These are phyloP conservation scores for Melastoma candidum DNA, from an alignment of 441 rosid species.

Conservation along the genomic window DNA sequence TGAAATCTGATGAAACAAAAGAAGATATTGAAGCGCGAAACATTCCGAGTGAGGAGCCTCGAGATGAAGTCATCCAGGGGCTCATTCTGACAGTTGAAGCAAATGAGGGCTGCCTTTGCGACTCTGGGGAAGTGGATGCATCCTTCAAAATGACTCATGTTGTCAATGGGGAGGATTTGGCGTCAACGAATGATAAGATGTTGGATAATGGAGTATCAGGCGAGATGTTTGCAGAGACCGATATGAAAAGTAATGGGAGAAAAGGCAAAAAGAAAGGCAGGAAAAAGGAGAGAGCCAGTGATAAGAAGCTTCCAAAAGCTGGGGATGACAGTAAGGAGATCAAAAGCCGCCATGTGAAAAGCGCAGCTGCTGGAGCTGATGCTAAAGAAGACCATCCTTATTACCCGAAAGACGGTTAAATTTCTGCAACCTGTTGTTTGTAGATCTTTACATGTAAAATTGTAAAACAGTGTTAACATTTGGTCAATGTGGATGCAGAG, in stretches of 20 bases:
- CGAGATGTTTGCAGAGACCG: constrained; percentile 5
- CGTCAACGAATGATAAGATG: constrained; percentile 28
- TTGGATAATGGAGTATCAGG: constrained; percentile 5
- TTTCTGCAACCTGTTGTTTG: too few relatives aligned
- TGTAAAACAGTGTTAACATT: too few relatives aligned
- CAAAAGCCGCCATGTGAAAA: neutral
- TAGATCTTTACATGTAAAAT: too few relatives aligned
- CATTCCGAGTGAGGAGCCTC: too few relatives aligned
- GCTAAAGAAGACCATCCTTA: neutral
- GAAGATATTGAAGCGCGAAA: constrained; percentile 14
- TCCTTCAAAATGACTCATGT: constrained; percentile 21
- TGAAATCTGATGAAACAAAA: constrained; percentile 15
- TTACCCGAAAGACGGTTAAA: too few relatives aligned
- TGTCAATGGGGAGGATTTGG: constrained; percentile 27
- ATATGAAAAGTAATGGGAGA: constrained; percentile 11
- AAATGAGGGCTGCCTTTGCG: constrained; percentile 16
- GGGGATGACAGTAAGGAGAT: constrained; percentile 1
- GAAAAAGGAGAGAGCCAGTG: constrained; percentile 10
- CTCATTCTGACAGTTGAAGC: constrained; percentile 22
- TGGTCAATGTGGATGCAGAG: too few relatives aligned
- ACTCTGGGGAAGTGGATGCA: constrained; percentile 4
- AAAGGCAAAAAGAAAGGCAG: constrained; percentile 11
- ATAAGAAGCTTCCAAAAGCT: constrained; percentile 8
- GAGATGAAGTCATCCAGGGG: neutral
- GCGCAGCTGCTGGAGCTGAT: neutral